Base-by-base conservation (phyloP, 495 filamentous ascomycete species). In the Astrocystis sublimbata region DNA sequence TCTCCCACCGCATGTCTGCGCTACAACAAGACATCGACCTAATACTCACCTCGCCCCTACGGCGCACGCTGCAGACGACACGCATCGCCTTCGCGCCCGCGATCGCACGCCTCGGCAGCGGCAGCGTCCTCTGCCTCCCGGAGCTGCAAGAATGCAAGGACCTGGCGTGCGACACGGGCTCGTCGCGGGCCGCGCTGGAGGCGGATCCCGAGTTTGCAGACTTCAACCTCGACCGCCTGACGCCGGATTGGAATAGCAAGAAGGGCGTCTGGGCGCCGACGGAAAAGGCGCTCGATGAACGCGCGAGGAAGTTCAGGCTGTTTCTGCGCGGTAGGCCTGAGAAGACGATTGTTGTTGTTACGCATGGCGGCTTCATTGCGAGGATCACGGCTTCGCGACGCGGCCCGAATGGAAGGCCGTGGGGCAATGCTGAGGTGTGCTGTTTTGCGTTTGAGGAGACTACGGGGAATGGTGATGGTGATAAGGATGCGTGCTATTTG, bases 321-420 rank as follows among this genome's bases (percentile, higher is more conserved):
- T 66, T 58, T 49, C 68, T 87, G 56, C 71, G 76, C 33, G 65
- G 50, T 4, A 70, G 83, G 0, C 78, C 79, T 0, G 85, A 86
- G 71, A 83, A 82, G 69, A 78, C 79, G 45, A 80, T 88, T 56
- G 77, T 84, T 13, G 81, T 86, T 0, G 83, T 87, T 2, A 76
- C 75, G 42, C 85, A 87, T 64, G 81, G 83, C 3, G 83, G 77
- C 21, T 85, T 88, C 59, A 63, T 87, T 31, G 52, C 82, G 13
- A 49, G 70, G 7, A 67, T 65, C 52, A 65, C 62, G 31, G 33
- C 55, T n/a, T 9, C 40, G 6, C 61, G 65, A 42, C n/a, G n/a
- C 36, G 74, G 72, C 9, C 73, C 83, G 17, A 74, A 73, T 9
- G 66, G 73, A 10, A 68, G 69, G 28, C 71, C 65, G 49, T 86